These are phyloP conservation scores for Parmales sp. DNA, from an alignment of 108 stramenopile genomes.

Conservation along the genomic window DNA sequence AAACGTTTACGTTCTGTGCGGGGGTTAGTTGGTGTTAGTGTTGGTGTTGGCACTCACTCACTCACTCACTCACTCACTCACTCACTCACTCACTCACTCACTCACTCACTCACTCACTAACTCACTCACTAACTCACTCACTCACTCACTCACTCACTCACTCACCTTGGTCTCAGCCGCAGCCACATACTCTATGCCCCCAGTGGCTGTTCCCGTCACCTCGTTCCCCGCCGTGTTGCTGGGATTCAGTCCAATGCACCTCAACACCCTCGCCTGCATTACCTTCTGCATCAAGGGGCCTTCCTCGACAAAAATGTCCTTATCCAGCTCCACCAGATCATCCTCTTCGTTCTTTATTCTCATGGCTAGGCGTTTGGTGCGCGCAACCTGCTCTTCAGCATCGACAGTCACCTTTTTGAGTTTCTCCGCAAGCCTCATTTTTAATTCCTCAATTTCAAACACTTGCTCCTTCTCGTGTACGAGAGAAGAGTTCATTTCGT, in stretches of 20 bases:
- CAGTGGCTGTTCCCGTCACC: slow-evolving; percentile 41
- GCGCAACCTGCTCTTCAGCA: neutral
- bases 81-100: too few species aligned
- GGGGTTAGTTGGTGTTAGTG: too few species aligned
- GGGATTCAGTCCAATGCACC: slow-evolving; percentile 40
- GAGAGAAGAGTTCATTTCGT: slow-evolving; percentile 32
- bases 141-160: too few species aligned
- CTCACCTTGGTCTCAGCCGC: slow-evolving; percentile 36
- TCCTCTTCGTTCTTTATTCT: slow-evolving; percentile 33
- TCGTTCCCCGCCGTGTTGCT: slow-evolving; percentile 46
- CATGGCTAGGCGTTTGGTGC: neutral
- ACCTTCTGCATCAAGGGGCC: slow-evolving; percentile 41
- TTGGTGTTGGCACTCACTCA: too few species aligned
- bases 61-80: too few species aligned
- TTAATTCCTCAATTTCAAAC: slow-evolving; percentile 46
- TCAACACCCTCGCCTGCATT: slow-evolving; percentile 22
- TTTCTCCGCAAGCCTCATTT: slow-evolving; percentile 27
- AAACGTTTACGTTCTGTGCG: slow-evolving; percentile 27
- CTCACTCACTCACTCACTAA: too few species aligned
- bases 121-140: too few species aligned
- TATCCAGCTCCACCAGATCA: slow-evolving; percentile 22
- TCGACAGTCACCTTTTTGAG: slow-evolving; percentile 24
- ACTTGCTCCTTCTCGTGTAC: slow-evolving; percentile 43
- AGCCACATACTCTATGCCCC: slow-evolving; percentile 38
- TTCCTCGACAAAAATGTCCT: slow-evolving; percentile 36